A percentile compares a stretch with the other conserved stretches of the same genome.
Evolutionary conservation across 2,329 filamentous ascomycete genomes (phyloP).

Genomic region (Fusarium siculi): DNA sequence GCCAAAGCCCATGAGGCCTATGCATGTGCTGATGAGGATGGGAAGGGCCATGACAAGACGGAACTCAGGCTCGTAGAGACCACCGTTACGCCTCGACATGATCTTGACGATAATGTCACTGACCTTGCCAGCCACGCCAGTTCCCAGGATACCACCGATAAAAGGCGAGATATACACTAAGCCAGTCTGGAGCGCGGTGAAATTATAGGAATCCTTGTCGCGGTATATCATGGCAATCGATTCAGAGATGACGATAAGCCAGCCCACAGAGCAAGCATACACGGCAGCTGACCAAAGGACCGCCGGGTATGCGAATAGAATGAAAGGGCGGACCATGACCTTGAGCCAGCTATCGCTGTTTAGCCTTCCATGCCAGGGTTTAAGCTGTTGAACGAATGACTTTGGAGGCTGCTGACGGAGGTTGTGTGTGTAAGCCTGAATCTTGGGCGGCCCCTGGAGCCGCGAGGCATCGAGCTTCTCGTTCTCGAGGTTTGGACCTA

Average conservation of each 20-base stretch:
- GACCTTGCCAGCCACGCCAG: slow-evolving; percentile 87
- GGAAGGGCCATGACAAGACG: slow-evolving; percentile 88
- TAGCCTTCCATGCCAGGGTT: slow-evolving; percentile 81
- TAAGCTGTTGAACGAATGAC: slow-evolving; percentile 79
- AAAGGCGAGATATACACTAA: slow-evolving; percentile 93
- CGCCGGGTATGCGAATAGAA: slow-evolving; percentile 87
- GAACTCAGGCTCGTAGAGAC: slow-evolving; percentile 95
- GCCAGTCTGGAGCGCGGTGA: slow-evolving; percentile 82
- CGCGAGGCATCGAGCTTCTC: slow-evolving; percentile 55
- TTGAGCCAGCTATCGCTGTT: slow-evolving; percentile 82
- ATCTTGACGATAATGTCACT: slow-evolving; percentile 85
- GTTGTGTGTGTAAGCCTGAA: slow-evolving; percentile 73
- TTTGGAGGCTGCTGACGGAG: slow-evolving; percentile 74
- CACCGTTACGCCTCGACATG: slow-evolving; percentile 88
- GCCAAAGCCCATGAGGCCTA: slow-evolving; percentile 95
- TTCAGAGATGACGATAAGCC: slow-evolving; percentile 95
- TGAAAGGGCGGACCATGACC: slow-evolving; percentile 81
- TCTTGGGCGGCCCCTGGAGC: slow-evolving; percentile 48
- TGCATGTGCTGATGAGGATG: slow-evolving; percentile 78
- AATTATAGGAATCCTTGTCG: slow-evolving; percentile 76
- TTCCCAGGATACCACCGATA: slow-evolving; percentile 88
- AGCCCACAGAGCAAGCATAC: slow-evolving; percentile 89
- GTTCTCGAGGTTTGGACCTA: slow-evolving; percentile 52
- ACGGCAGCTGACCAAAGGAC: slow-evolving; percentile 89
- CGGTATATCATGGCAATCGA: slow-evolving; percentile 85